Percentiles rank a stretch among this genome's conserved stretches.
Evolutionary conservation across 352 stramenopile genomes (phyloP).

Genomic region (Pythium brassicae): DNA sequence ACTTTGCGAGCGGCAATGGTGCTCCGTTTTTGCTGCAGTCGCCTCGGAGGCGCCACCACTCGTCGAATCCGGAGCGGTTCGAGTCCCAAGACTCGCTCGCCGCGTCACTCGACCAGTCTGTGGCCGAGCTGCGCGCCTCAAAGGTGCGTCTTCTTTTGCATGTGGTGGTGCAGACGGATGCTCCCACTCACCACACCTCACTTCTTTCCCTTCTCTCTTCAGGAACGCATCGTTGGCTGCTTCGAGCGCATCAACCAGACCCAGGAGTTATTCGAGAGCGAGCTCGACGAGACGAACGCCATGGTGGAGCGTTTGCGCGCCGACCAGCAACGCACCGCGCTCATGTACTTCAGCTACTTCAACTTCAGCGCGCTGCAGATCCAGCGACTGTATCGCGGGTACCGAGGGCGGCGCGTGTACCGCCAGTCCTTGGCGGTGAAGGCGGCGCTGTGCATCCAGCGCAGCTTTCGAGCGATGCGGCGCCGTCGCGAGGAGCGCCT

Average conservation of each 20-base stretch:
- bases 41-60: conserved; percentile 9
- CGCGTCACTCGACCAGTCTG: conserved; percentile 22
- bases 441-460: conserved; percentile 45
- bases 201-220: conserved; percentile 3
- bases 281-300: conserved; percentile 21
- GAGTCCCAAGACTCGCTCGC: conserved; percentile 22
- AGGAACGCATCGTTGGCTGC: conserved; percentile 9
- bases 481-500: conserved; percentile 20
- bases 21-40: conserved; percentile 7
- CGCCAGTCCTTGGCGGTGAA: conserved; percentile 30
- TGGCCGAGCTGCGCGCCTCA: conserved; percentile 15
- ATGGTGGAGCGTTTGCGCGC: conserved; percentile 19
- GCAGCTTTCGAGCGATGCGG: conserved; percentile 34
- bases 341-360: conserved; percentile 24
- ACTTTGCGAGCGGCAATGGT: conserved; percentile 25
- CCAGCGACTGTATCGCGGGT: conserved; percentile 86
- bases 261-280: conserved; percentile 23
- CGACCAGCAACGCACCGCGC: conserved; percentile 22
- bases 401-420: conserved; percentile 52
- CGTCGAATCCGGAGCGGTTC: conserved; percentile 10
- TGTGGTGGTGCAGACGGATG: not conserved
- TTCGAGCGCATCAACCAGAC: conserved; percentile 35
- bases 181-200: not conserved
- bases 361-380: conserved; percentile 49
- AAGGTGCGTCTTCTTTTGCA: conserved; percentile 13